A percentile compares a stretch with the other conserved stretches of the same genome.
These are phyloP conservation scores for Prunella vulgaris DNA, from an alignment of 257 asterid species.

Conservation along the genomic window DNA sequence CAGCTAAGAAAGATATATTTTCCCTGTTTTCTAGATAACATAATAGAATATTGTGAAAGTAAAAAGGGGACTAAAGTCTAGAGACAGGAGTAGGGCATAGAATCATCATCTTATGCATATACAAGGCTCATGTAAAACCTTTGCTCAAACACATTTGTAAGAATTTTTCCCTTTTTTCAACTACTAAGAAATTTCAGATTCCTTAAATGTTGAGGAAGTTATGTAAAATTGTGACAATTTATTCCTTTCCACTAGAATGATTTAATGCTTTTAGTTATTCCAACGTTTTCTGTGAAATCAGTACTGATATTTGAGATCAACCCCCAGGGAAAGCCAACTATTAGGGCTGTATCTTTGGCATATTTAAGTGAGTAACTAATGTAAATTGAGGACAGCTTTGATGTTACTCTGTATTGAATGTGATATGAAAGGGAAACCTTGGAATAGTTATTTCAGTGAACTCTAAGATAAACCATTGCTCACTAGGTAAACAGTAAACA, in stretches of 20 bases:
- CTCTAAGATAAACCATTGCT: neutral
- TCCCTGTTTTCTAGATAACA: neutral
- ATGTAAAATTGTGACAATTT: neutral
- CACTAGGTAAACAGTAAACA: neutral
- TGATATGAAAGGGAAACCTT: neutral
- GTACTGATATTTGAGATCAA: neutral
- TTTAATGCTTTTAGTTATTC: constrained; percentile 1
- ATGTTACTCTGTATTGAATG: neutral
- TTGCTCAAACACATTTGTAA: neutral
- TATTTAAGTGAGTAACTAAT: neutral
- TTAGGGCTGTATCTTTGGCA: neutral
- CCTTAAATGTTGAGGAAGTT: neutral
- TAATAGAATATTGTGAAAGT: neutral
- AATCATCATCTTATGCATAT: neutral
- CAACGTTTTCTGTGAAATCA: neutral
- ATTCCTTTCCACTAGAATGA: neutral
- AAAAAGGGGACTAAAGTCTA: neutral
- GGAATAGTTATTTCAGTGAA: neutral
- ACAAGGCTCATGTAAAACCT: neutral
- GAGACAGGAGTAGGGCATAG: neutral
- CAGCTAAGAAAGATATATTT: neutral
- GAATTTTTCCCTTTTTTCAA: neutral
- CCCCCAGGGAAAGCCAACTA: neutral
- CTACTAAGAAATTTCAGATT: neutral
- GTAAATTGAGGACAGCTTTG: neutral